Base-by-base conservation (phyloP, 305 asterid species). In the Ajuga reptans region DNA sequence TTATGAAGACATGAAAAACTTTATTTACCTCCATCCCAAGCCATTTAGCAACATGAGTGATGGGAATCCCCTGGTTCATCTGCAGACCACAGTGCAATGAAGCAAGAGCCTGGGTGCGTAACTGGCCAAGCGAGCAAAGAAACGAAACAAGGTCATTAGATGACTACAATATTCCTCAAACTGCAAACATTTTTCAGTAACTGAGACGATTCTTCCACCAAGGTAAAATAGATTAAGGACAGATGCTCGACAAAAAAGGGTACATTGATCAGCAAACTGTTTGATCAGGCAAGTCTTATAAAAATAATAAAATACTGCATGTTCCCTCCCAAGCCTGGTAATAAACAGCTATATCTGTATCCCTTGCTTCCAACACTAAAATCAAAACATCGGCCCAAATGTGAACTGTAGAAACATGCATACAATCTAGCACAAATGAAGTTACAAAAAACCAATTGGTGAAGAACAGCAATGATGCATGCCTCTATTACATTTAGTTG, bases 71-170 rank as follows among this genome's bases (percentile, higher is more conserved):
- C 83, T 94, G 99, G 85, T 86, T 87, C 59, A 68, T 85, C 83
- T 91, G 99, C 81, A 94, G 87, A 61, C 98, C 99, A 74, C 76
- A 57, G 79, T 94, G 96, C 82, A 94, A 79, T 24, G 96, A 89
- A 73, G 96, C 95, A 78, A 94, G 95, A 31, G 99, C 99, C 78
- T 85, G 96, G 70, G 91, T 90, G 42, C 95, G 87, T 63, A 94
- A 84, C 99, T 94, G 89, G 75, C 72, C 65, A 80, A 76, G 78
- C 73, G 73, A 83, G 61, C 50, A 77, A 64, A 41, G 53, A 72
- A 73, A 47, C 59, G 43, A 64, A 61, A 69, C 42, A 71, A 61
- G 24, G 31, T 64, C 49, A 67, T 16, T 24, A 49, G 5, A 71
- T 64, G 42, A 67, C 24, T 24, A 49, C 7, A 71, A 64, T 47